Evolutionary conservation across 495 filamentous ascomycete species (phyloP).

Genomic region (Xylaria palmicola): DNA sequence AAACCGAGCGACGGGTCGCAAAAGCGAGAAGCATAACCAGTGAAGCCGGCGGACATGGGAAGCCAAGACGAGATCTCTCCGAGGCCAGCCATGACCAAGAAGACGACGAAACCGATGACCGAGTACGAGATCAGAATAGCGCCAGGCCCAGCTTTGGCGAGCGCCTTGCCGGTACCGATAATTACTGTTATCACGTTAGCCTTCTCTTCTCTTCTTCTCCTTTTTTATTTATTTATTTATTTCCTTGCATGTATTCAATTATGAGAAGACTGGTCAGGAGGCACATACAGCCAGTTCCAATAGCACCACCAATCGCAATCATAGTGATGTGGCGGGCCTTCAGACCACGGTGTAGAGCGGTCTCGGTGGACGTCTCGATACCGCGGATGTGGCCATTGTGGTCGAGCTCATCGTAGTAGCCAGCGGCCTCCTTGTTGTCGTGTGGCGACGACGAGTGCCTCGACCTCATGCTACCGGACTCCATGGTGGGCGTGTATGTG

Average conservation of each 20-base stretch:
- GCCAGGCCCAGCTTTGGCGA: constrained; percentile 67
- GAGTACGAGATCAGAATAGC: constrained; percentile 66
- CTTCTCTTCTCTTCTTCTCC: too few relatives aligned
- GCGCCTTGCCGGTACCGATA: constrained; percentile 57
- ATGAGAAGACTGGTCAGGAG: neutral
- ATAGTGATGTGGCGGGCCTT: constrained; percentile 69
- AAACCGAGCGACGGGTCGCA: constrained; percentile 79
- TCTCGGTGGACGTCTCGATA: constrained; percentile 35
- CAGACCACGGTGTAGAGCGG: constrained; percentile 58
- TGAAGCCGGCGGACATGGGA: constrained; percentile 56
- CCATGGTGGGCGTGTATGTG: neutral
- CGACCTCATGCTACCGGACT: constrained; percentile 18
- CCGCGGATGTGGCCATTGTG: constrained; percentile 29
- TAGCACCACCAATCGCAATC: constrained; percentile 85
- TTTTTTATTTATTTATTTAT: too few relatives aligned
- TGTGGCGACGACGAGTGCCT: constrained; percentile 22
- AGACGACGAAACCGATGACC: constrained; percentile 50
- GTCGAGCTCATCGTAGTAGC: constrained; percentile 13
- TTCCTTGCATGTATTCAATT: too few relatives aligned
- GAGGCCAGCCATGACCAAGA: constrained; percentile 47
- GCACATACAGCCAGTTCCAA: constrained; percentile 61
- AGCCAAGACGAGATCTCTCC: constrained; percentile 69
- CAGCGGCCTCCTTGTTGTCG: constrained; percentile 22
- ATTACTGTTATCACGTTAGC: constrained; percentile 25
- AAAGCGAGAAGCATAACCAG: constrained; percentile 71